Base-by-base conservation (phyloP, 768 basidiomycete species). In the Rickenella mellea region DNA sequence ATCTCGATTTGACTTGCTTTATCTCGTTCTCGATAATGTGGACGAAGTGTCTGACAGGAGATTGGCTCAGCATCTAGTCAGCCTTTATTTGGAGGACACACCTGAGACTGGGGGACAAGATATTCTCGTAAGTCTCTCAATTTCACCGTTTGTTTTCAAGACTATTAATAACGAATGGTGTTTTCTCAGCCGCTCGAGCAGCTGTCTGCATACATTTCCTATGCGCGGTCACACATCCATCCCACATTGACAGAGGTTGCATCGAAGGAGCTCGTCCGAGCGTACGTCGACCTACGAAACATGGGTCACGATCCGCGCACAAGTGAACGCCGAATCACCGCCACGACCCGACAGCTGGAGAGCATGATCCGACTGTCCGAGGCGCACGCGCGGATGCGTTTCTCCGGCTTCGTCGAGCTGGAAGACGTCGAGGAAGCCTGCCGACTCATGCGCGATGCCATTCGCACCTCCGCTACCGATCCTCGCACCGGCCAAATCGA, bases 401-500 rank as follows among this genome's bases (percentile, higher is more conserved):
- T 96, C 60, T 84, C 83, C 15, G 70, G 79, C n/a, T 73, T 74
- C 40, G 94, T 99, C 28, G 88, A 93, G 55, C 63, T 87, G 33
- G 63, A 69, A 41, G 96, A 98, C 55, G 96, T 98, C 24, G 69
- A 73, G 47, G 96, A 98, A 61, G 92, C 94, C 1, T 80, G 74
- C 54, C 73, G 96, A n/a, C 74, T 99, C 51, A 98, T 99, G 83
- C 80, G 89, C 35, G 90, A 94, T 59, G 96, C 94, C 4, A 86
- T 99, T 62, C 78, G 89, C 53, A 91, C 93, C 47, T 82, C 81
- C 47, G 91, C 91, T 29, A 93, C 94, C 71, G 93, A 98, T 61
- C 94, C 94, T 8, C 72, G 87, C 19, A 97, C 93, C 10, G 94
- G 94, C 41, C 91, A 93, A 72, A 94, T 97, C 56, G 93, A 98